phyloP scores from a whole-genome alignment of 164 flowering plant genomes.

The Cinnamomum micranthum region DNA sequence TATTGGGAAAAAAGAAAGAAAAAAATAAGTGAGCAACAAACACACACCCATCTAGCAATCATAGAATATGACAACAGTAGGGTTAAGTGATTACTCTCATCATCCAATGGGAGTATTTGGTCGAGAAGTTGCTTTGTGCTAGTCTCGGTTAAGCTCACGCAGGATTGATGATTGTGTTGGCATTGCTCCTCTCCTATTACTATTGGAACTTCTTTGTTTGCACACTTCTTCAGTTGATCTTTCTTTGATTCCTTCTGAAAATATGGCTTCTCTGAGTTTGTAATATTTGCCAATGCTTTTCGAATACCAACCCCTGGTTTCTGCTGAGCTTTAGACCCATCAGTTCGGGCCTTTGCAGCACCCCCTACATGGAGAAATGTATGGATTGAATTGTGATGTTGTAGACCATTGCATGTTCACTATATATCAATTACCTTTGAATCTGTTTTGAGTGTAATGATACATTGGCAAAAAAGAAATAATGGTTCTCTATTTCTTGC shows the following conservation, averaged over 20 bases:
- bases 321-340: slow-evolving; percentile 20
- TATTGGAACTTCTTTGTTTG: slow-evolving; percentile 2
- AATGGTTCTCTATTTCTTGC: too few species aligned
- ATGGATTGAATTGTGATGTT: background rate
- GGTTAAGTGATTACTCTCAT: slow-evolving; percentile 11
- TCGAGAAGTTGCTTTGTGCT: slow-evolving; percentile 23
- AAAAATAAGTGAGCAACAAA: background rate
- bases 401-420: background rate
- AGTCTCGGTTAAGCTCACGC: slow-evolving; percentile 25
- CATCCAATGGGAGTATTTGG: slow-evolving; percentile 35
- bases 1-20: background rate
- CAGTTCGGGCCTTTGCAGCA: slow-evolving; percentile 22
- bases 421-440: too few species aligned
- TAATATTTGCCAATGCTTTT: slow-evolving; percentile 54
- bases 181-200: slow-evolving; percentile 40
- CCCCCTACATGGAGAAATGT: slow-evolving; percentile 2
- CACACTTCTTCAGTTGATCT: slow-evolving; percentile 18
- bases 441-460: background rate
- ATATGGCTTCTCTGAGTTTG: slow-evolving; percentile 48
- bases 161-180: slow-evolving; percentile 59
- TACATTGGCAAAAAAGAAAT: background rate
- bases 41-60: background rate
- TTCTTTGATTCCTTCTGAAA: slow-evolving; percentile 29
- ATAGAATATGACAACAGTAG: background rate
- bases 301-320: slow-evolving; percentile 38